These are phyloP conservation scores for Ustilago trichophora DNA, from an alignment of 1,284 basidiomycete genomes.

Conservation along the genomic window DNA sequence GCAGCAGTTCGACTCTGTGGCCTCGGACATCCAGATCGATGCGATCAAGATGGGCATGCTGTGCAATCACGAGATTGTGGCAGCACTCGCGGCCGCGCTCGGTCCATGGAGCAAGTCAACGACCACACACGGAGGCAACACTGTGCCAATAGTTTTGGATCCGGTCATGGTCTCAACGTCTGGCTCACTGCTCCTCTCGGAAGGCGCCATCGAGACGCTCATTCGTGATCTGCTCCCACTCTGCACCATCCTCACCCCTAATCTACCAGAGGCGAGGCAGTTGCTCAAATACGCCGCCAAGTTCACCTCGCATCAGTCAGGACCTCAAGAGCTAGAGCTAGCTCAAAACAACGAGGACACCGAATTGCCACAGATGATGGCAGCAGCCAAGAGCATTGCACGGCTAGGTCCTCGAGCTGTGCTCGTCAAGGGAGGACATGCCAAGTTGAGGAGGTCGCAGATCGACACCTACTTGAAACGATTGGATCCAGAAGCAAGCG, in stretches of 20 bases:
- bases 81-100: slow-evolving; percentile 62
- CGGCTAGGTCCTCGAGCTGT: slow-evolving; percentile 73
- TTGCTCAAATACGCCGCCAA: slow-evolving; percentile 69
- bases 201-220: slow-evolving; percentile 75
- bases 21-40: slow-evolving; percentile 78
- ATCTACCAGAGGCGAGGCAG: slow-evolving; percentile 80
- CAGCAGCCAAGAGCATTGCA: slow-evolving; percentile 72
- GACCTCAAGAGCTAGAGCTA: slow-evolving; percentile 17
- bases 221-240: slow-evolving; percentile 77
- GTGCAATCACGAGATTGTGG: slow-evolving; percentile 69
- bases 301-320: slow-evolving; percentile 22
- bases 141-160: slow-evolving; percentile 59
- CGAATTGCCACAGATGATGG: slow-evolving; percentile 35
- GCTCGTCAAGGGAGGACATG: slow-evolving; percentile 88
- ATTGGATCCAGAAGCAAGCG: background rate
- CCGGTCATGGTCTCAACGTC: slow-evolving; percentile 94
- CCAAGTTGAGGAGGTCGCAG: slow-evolving; percentile 61
- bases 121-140: slow-evolving; percentile 8
- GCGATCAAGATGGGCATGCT: slow-evolving; percentile 93
- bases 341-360: slow-evolving; percentile 25
- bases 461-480: slow-evolving; percentile 15
- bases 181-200: slow-evolving; percentile 80
- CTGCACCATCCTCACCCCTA: slow-evolving; percentile 83
- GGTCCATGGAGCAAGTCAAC: slow-evolving; percentile 15
- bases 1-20: slow-evolving; percentile 75